phyloP scores from a whole-genome alignment of 1,139 yeast genomes.

The Pneumocystis murina region DNA sequence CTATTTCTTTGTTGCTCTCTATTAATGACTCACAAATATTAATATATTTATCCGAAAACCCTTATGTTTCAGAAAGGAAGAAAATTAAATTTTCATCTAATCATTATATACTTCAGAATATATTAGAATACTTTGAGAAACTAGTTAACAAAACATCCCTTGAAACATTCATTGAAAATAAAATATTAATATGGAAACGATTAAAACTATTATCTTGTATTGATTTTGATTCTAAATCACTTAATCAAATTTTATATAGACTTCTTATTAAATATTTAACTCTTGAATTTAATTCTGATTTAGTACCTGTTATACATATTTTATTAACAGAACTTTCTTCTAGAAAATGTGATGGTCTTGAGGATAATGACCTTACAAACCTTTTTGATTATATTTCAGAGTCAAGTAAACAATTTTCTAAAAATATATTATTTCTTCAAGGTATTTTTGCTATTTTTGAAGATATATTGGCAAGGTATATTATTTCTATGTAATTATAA shows the following conservation, averaged over 20 bases:
- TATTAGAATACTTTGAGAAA: not conserved
- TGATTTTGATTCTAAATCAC: not conserved
- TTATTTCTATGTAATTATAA: not conserved
- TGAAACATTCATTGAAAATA: not conserved
- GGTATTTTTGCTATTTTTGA: conserved; percentile 3
- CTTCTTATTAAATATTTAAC: not conserved
- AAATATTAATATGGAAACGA: not conserved
- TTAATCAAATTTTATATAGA: not conserved
- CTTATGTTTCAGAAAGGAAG: not conserved
- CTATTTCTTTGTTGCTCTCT: not conserved
- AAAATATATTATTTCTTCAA: not conserved
- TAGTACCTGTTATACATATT: not conserved
- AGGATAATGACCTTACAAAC: not conserved
- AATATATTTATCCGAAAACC: not conserved
- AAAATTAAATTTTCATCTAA: not conserved
- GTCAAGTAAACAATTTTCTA: not conserved
- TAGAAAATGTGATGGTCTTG: not conserved
- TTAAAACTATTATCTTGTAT: not conserved
- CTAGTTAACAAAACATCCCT: not conserved
- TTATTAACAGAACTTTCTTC: not conserved
- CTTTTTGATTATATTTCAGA: not conserved
- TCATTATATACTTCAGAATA: not conserved
- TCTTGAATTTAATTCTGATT: not conserved
- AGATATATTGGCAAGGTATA: not conserved
- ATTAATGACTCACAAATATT: not conserved